phyloP scores from a whole-genome alignment of 2,329 filamentous ascomycete species.

The Alternaria atra region DNA sequence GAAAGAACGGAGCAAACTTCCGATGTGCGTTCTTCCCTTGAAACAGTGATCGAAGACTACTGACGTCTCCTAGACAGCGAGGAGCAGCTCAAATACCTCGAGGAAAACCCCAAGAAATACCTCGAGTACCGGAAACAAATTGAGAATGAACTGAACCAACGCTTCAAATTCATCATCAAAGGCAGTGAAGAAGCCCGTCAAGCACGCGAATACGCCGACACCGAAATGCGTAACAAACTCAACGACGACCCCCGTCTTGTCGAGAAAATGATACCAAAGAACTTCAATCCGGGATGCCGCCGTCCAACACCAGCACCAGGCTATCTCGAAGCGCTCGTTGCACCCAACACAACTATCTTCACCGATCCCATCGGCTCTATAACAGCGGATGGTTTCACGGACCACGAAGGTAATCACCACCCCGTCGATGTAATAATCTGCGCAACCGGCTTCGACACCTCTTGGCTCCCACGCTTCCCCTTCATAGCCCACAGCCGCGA shows the following conservation, averaged over 20 bases:
- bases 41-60: not conserved
- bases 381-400: constrained; percentile 32
- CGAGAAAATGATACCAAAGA: constrained; percentile 58
- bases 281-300: constrained; percentile 39
- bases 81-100: constrained; percentile 52
- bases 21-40: constrained; percentile 42
- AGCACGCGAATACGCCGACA: constrained; percentile 52
- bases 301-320: constrained; percentile 37
- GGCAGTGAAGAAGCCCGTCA: constrained; percentile 56
- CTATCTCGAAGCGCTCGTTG: constrained; percentile 32
- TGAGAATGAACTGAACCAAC: constrained; percentile 61
- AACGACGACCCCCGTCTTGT: constrained; percentile 51
- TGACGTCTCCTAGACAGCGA: constrained; percentile 43
- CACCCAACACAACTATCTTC: constrained; percentile 31
- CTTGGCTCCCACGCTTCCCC: constrained; percentile 37
- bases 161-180: constrained; percentile 64
- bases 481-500: constrained; percentile 39
- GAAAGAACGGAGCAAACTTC: constrained; percentile 59
- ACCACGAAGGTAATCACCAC: constrained; percentile 26
- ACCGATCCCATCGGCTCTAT: constrained; percentile 29
- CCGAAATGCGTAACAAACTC: constrained; percentile 54
- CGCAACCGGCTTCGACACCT: constrained; percentile 55
- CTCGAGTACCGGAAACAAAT: constrained; percentile 59
- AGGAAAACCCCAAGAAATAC: constrained; percentile 55
- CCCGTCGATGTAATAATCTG: constrained; percentile 55